Percentiles rank a stretch among this genome's conserved stretches.
Evolutionary conservation across 805 yeast genomes (phyloP).

Genomic region (Myxozyma lipomycoides): DNA sequence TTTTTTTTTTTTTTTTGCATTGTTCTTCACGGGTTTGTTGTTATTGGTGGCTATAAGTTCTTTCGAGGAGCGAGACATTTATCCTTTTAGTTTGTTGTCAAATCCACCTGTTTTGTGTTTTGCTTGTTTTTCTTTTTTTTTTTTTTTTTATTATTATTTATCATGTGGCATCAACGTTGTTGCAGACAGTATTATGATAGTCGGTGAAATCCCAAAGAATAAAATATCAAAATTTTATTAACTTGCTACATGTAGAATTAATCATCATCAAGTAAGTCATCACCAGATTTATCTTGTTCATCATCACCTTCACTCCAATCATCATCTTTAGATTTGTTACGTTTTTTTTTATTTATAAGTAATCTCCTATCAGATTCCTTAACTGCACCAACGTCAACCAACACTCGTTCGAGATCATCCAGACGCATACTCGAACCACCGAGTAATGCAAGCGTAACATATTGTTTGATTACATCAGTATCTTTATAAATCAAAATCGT

Average conservation of each 20-base stretch:
- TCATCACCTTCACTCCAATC: constrained; percentile 9
- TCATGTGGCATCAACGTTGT: too few species aligned
- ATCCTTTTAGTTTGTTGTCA: neutral
- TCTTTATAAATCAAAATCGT: constrained; percentile 79
- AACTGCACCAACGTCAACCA: constrained; percentile 66
- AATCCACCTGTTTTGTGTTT: constrained; percentile 1
- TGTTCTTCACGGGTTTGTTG: too few species aligned
- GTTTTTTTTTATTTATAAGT: constrained; percentile 36
- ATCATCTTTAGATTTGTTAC: constrained; percentile 16
- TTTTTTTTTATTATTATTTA: constrained; percentile 2
- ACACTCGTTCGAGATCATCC: constrained; percentile 66
- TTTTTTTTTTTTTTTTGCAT: too few species aligned
- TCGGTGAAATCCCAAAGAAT: neutral
- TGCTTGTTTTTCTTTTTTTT: too few species aligned
- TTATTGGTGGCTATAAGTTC: too few species aligned
- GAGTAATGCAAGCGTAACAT: constrained; percentile 69
- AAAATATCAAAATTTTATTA: neutral
- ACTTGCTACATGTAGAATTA: neutral
- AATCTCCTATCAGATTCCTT: constrained; percentile 65
- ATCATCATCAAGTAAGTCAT: constrained; percentile 5
- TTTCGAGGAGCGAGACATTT: too few species aligned
- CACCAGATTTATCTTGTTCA: neutral
- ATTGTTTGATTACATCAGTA: constrained; percentile 74
- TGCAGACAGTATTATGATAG: too few species aligned
- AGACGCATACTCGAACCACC: constrained; percentile 77